Evolutionary conservation across 257 asterid species (phyloP).

Genomic region (Capsicum rhomboideum): DNA sequence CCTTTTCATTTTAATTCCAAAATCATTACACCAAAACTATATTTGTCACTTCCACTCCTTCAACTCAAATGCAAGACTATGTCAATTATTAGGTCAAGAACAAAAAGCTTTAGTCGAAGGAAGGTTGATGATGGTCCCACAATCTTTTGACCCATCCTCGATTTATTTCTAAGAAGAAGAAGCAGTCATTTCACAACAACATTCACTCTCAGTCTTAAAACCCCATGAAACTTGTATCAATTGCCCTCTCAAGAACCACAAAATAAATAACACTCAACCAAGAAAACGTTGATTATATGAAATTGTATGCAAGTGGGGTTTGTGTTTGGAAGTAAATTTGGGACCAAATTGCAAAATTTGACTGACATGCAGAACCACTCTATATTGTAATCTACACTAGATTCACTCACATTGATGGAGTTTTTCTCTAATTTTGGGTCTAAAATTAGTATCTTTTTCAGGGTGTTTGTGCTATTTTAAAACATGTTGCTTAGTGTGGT

Average conservation of each 20-base stretch:
- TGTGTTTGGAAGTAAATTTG: neutral
- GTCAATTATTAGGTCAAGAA: too few relatives aligned
- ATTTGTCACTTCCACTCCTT: neutral
- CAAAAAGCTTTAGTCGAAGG: too few relatives aligned
- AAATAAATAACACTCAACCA: neutral
- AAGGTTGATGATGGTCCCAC: too few relatives aligned
- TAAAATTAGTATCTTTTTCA: neutral
- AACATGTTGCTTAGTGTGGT: neutral
- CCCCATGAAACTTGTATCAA: too few relatives aligned
- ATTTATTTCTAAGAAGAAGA: too few relatives aligned
- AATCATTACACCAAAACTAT: neutral
- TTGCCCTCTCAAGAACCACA: neutral
- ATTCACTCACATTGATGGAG: neutral
- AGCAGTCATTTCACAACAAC: too few relatives aligned
- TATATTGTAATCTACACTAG: neutral
- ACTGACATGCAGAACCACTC: neutral
- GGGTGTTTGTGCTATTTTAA: neutral
- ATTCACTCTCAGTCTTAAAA: too few relatives aligned
- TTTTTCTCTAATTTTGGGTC: neutral
- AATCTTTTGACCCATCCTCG: too few relatives aligned
- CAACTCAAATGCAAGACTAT: neutral
- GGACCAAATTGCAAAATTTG: too few relatives aligned
- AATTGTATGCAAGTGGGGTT: neutral
- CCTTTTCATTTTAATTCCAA: neutral
- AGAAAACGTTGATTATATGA: neutral